phyloP scores from a whole-genome alignment of 768 basidiomycete species.

The Boletus reticulatus region DNA sequence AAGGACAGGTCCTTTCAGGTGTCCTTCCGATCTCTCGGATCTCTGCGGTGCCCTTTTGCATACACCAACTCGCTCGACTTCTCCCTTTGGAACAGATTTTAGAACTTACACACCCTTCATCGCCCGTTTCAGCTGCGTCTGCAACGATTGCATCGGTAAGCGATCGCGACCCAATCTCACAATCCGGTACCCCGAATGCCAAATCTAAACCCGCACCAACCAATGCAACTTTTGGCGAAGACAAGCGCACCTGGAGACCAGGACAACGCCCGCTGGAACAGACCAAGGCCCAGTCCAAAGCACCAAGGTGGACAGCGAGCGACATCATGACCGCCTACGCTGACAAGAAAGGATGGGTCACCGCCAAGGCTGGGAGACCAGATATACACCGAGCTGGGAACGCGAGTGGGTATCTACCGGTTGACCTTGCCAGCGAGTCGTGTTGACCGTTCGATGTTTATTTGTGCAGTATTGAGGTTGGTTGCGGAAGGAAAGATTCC shows the following conservation, averaged over 20 bases:
- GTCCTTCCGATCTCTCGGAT: conserved; percentile 80
- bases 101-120: conserved; percentile 52
- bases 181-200: background rate
- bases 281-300: conserved; percentile 9
- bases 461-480: conserved; percentile 64
- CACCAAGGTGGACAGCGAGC: conserved; percentile 73
- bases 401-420: conserved; percentile 57
- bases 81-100: conserved; percentile 79
- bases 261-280: conserved; percentile 32
- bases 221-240: conserved; percentile 32
- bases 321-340: conserved; percentile 82
- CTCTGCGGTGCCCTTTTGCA: conserved; percentile 80
- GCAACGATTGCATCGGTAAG: background rate
- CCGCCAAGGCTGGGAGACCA: conserved; percentile 87
- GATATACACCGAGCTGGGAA: conserved; percentile 91
- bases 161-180: background rate
- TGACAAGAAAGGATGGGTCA: conserved; percentile 75
- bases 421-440: background rate
- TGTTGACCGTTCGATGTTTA: background rate
- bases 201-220: background rate
- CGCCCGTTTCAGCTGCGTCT: conserved; percentile 10
- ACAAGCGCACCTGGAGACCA: conserved; percentile 80
- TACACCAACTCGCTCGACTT: conserved; percentile 62
- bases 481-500: conserved; percentile 76
- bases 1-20: conserved; percentile 58